phyloP scores from a whole-genome alignment of 2,329 filamentous ascomycete species.

The Aspergillus sp. region DNA sequence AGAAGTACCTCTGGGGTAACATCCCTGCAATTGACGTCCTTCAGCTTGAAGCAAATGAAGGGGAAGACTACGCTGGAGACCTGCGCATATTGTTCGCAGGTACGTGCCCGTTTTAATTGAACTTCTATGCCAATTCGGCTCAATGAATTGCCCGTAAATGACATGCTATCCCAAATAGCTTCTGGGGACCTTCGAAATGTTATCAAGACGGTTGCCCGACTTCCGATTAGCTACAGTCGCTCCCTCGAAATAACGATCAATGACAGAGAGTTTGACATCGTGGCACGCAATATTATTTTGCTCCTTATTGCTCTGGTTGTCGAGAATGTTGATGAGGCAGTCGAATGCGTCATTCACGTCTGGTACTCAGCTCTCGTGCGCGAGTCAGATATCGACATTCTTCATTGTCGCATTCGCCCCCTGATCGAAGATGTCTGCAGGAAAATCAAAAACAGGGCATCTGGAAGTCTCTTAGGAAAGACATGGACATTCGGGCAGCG shows the following conservation, averaged over 20 bases:
- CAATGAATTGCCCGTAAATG: no score
- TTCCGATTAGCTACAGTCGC: constrained; percentile 22
- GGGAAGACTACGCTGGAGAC: constrained; percentile 9
- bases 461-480: constrained; percentile 26
- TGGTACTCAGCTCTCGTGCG: constrained; percentile 39
- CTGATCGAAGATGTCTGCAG: no score
- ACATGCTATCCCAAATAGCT: no score
- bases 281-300: constrained; percentile 33
- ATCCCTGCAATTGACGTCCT: constrained; percentile 34
- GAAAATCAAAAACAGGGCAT: no score
- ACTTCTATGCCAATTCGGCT: not conserved
- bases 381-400: constrained; percentile 8
- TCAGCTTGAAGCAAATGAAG: constrained; percentile 22
- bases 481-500: constrained; percentile 20
- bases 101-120: constrained; percentile 3
- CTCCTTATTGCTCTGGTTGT: constrained; percentile 25
- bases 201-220: constrained; percentile 28
- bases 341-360: constrained; percentile 32
- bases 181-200: constrained; percentile 39
- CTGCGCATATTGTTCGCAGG: constrained; percentile 29
- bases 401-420: constrained; percentile 18
- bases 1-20: constrained; percentile 35
- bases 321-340: constrained; percentile 11
- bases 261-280: constrained; percentile 31
- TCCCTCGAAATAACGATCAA: constrained; percentile 27